Conservation (phyloP, 352 stramenopile species). For the Globisporangium irregulare region DNA sequence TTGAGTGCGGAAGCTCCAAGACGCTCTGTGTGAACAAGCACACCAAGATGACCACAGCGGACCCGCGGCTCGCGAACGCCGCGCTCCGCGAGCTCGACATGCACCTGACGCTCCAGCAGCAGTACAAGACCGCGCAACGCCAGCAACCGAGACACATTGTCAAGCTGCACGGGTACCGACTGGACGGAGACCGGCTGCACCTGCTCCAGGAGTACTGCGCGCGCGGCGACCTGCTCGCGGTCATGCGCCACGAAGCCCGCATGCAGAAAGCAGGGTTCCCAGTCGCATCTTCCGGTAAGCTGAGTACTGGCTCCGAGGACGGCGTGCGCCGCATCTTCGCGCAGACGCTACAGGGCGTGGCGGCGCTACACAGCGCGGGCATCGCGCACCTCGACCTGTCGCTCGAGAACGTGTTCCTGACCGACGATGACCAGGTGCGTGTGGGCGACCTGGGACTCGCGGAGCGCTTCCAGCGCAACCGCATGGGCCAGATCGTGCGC, state of each 20-base stretch:
- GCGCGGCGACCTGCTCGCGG: constrained; percentile 53
- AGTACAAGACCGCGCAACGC: constrained; percentile 4
- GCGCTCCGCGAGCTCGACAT: constrained; percentile 67
- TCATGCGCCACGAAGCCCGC: constrained; percentile 47
- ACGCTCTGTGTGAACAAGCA: constrained; percentile 61
- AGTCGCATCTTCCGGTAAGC: constrained; percentile 21
- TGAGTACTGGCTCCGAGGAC: constrained; percentile 32
- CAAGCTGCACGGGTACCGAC: constrained; percentile 37
- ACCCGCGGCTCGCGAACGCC: constrained; percentile 24
- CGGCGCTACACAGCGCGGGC: constrained; percentile 77
- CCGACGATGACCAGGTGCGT: constrained; percentile 65
- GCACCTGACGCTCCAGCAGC: constrained; percentile 41
- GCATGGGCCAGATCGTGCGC: constrained; percentile 25
- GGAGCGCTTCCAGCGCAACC: constrained; percentile 26
- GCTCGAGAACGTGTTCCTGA: constrained; percentile 93
- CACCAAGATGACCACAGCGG: constrained; percentile 36
- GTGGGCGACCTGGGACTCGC: constrained; percentile 92
- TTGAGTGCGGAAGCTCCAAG: constrained; percentile 28
- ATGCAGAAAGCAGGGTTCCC: constrained; percentile 39
- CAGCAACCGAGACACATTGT: constrained; percentile 37
- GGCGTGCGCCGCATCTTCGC: constrained; percentile 39
- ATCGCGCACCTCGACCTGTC: constrained; percentile 94
- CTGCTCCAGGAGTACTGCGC: constrained; percentile 66
- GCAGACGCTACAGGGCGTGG: constrained; percentile 84
- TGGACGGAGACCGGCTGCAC: constrained; percentile 57